A percentile compares a stretch with the other conserved stretches of the same genome.
Evolutionary conservation across 345 rosid genomes (phyloP).

Genomic region (Passiflora organensis): DNA sequence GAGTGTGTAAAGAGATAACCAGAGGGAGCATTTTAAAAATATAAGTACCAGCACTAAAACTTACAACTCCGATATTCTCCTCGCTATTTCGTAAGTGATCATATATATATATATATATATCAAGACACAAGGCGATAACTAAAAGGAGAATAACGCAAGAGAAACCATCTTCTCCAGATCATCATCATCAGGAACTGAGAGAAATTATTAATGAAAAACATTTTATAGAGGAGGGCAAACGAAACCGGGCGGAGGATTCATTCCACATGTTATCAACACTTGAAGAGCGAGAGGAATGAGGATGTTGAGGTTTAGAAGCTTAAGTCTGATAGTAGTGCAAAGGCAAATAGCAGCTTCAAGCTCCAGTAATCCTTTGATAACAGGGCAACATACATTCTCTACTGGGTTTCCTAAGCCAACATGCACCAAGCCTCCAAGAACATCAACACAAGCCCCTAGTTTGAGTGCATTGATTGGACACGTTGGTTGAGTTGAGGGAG

Average conservation of each 20-base stretch:
- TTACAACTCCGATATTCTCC: too few relatives aligned
- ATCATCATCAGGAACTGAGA: too few relatives aligned
- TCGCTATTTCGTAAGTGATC: too few relatives aligned
- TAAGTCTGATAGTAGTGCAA: constrained; percentile 35
- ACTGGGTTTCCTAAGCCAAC: constrained; percentile 39
- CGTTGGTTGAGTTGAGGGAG: constrained; percentile 15
- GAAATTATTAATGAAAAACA: too few relatives aligned
- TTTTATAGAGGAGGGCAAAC: constrained; percentile 26
- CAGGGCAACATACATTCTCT: constrained; percentile 37
- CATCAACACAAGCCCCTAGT: constrained; percentile 41
- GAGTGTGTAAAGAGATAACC: too few relatives aligned
- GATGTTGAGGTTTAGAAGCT: constrained; percentile 39
- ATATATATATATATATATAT: too few relatives aligned
- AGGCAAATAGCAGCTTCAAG: constrained; percentile 49
- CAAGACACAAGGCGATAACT: too few relatives aligned
- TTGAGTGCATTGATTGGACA: constrained; percentile 43
- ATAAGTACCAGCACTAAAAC: too few relatives aligned
- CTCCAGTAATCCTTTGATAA: constrained; percentile 37
- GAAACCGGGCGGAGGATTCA: constrained; percentile 41
- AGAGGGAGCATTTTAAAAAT: too few relatives aligned
- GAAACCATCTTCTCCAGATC: too few relatives aligned
- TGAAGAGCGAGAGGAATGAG: constrained; percentile 44
- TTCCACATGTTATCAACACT: constrained; percentile 34
- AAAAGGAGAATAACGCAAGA: too few relatives aligned
- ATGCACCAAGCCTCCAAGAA: constrained; percentile 37